These are phyloP conservation scores for Fragaria iinumae DNA, from an alignment of 306 rosid species.

Conservation along the genomic window DNA sequence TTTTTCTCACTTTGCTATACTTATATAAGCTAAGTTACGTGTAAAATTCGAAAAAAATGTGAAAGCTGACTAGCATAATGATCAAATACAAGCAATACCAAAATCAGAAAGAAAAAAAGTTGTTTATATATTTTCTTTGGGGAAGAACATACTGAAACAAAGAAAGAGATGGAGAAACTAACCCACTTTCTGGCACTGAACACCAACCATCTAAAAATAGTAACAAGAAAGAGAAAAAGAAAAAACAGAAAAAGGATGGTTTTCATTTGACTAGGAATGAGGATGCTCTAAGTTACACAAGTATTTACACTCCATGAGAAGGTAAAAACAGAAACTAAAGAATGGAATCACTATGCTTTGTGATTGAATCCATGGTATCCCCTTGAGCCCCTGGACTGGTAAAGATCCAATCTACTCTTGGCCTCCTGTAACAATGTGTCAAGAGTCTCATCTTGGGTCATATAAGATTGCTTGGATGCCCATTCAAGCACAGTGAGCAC, in stretches of 20 bases:
- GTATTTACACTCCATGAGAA: constrained; percentile 51
- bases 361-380: constrained; percentile 53
- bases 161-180: background rate
- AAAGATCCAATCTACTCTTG: constrained; percentile 77
- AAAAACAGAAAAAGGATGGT: background rate
- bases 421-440: constrained; percentile 66
- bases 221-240: background rate
- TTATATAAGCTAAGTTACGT: background rate
- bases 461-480: constrained; percentile 78
- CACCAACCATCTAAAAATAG: background rate
- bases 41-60: background rate
- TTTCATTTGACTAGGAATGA: background rate
- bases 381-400: constrained; percentile 83
- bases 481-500: constrained; percentile 77
- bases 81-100: background rate
- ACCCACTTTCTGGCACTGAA: background rate
- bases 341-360: constrained; percentile 22
- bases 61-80: background rate
- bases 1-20: constrained; percentile 3
- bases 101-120: constrained; percentile 4
- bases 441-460: constrained; percentile 49
- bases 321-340: constrained; percentile 20
- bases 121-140: background rate
- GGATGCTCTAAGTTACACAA: constrained; percentile 13
- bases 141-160: background rate